Percentiles rank a stretch among this genome's conserved stretches.
Evolutionary conservation across 2,329 filamentous ascomycete species (phyloP).

Genomic region (Huntiella omanensis): DNA sequence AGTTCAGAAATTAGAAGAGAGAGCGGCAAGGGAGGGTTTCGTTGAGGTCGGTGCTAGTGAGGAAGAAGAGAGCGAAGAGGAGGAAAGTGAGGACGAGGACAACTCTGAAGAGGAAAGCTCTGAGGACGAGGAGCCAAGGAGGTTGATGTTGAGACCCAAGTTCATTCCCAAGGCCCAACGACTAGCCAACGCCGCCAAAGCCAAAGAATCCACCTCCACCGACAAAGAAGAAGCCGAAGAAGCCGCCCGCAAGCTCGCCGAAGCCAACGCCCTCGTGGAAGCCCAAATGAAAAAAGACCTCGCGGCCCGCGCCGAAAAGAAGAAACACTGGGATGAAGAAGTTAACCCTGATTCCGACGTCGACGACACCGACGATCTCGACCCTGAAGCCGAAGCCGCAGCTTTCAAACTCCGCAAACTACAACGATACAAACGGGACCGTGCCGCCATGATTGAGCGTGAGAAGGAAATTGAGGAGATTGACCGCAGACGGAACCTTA

Average conservation of each 20-base stretch:
- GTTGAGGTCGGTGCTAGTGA: conserved; percentile 34
- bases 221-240: conserved; percentile 27
- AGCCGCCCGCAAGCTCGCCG: conserved; percentile 46
- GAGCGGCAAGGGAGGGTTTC: conserved; percentile 41
- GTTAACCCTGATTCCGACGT: conserved; percentile 52
- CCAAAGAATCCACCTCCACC: conserved; percentile 12
- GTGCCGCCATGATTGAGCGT: conserved; percentile 62
- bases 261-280: conserved; percentile 64
- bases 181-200: conserved; percentile 15
- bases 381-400: conserved; percentile 73
- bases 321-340: conserved; percentile 73
- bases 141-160: conserved; percentile 42
- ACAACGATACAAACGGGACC: conserved; percentile 69
- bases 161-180: conserved; percentile 43
- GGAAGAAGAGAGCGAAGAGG: conserved; percentile 21
- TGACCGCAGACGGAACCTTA: conserved; percentile 72
- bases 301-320: conserved; percentile 52
- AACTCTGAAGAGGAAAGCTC: conserved; percentile 26
- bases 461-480: conserved; percentile 79
- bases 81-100: conserved; percentile 21
- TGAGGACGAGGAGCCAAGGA: conserved; percentile 38
- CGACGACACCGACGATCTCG: conserved; percentile 73
- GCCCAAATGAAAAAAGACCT: conserved; percentile 73
- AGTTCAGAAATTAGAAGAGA: conserved; percentile 20
- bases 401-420: conserved; percentile 91